These are phyloP conservation scores for Xylariaceae sp. DNA, from an alignment of 2,329 filamentous ascomycete genomes.

Conservation along the genomic window DNA sequence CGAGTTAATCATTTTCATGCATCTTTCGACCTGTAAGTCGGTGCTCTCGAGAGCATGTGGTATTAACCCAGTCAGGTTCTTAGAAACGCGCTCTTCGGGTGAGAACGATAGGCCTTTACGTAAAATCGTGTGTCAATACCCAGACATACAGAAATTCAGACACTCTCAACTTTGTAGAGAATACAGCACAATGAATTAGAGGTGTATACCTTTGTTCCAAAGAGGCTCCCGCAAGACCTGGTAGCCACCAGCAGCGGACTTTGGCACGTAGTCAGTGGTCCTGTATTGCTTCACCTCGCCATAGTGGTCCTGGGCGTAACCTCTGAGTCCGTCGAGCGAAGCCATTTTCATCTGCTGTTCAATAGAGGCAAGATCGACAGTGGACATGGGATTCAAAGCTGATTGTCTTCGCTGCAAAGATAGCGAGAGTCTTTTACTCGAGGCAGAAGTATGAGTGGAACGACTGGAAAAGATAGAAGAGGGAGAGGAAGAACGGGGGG, in stretches of 20 bases:
- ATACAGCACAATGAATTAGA: slow-evolving; percentile 11
- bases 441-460: slow-evolving; percentile 48
- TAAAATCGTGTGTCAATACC: slow-evolving; percentile 6
- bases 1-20: slow-evolving; percentile 69
- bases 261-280: slow-evolving; percentile 50
- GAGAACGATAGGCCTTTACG: slow-evolving; percentile 60
- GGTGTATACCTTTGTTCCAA: slow-evolving; percentile 60
- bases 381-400: slow-evolving; percentile 52
- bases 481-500: slow-evolving; percentile 51
- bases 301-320: slow-evolving; percentile 56
- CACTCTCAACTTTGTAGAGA: no score
- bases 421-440: slow-evolving; percentile 49
- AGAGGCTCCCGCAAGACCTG: slow-evolving; percentile 59
- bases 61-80: slow-evolving; percentile 63
- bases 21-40: slow-evolving; percentile 59
- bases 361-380: slow-evolving; percentile 53
- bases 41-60: slow-evolving; percentile 60
- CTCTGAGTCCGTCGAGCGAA: slow-evolving; percentile 56
- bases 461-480: slow-evolving; percentile 45
- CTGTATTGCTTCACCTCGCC: slow-evolving; percentile 52
- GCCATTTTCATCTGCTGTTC: slow-evolving; percentile 59
- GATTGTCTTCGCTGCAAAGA: slow-evolving; percentile 48
- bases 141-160: no score
- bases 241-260: slow-evolving; percentile 53
- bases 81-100: slow-evolving; percentile 58